These are phyloP conservation scores for Plasmodium inui DNA, from an alignment of 169 alveolate species.

Conservation along the genomic window DNA sequence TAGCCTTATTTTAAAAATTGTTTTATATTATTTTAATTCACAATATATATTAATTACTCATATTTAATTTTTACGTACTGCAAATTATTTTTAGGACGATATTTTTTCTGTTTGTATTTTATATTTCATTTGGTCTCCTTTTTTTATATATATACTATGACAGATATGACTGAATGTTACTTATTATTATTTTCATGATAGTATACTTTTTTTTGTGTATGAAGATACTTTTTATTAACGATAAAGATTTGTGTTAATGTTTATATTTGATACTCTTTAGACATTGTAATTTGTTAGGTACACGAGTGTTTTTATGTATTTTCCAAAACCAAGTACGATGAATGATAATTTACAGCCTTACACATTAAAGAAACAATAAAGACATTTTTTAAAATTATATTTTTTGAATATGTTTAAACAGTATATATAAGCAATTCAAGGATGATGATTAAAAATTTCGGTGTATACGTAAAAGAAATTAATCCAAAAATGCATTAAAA, in stretches of 20 bases:
- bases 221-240: background rate
- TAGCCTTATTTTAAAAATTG: background rate
- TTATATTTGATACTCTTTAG: background rate
- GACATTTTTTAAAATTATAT: background rate
- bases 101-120: background rate
- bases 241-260: background rate
- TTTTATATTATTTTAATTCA: background rate
- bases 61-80: background rate
- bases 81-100: background rate
- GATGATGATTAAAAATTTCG: background rate
- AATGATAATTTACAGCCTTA: background rate
- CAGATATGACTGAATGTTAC: background rate
- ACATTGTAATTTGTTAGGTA: background rate
- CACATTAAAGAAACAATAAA: background rate
- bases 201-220: background rate
- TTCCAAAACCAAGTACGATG: background rate
- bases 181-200: background rate
- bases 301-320: background rate
- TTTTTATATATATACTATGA: background rate
- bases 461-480: background rate
- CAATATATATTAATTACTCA: background rate
- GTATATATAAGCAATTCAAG: background rate
- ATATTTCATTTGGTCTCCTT: background rate
- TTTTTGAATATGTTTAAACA: background rate
- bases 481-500: background rate